A percentile compares a stretch with the other conserved stretches of the same genome.
phyloP scores from a whole-genome alignment of 2,329 filamentous ascomycete species.

The Aureobasidium zeae region DNA sequence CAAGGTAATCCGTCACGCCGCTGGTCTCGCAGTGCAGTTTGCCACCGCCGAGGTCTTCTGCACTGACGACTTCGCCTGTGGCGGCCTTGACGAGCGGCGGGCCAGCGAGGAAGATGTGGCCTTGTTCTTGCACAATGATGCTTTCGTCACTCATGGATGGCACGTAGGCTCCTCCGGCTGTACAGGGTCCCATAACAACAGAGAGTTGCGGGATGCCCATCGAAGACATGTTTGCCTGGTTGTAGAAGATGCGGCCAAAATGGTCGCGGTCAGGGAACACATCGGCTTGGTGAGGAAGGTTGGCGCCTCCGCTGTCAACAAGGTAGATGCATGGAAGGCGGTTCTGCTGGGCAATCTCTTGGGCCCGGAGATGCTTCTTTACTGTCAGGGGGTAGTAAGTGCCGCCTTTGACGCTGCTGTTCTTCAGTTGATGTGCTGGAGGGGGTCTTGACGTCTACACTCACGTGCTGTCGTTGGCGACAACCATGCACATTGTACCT shows the following conservation, averaged over 20 bases:
- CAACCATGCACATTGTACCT: conserved; percentile 84
- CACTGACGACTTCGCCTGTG: conserved; percentile 82
- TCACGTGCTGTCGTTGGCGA: conserved; percentile 83
- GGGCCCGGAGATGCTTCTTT: conserved; percentile 91
- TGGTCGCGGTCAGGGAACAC: conserved; percentile 93
- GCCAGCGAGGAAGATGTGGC: conserved; percentile 94
- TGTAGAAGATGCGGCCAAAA: conserved; percentile 96
- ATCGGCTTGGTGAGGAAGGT: conserved; percentile 87
- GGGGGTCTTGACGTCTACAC: conserved; percentile 5
- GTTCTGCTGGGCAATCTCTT: conserved; percentile 85
- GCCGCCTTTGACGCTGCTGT: conserved; percentile 68
- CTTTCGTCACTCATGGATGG: conserved; percentile 96
- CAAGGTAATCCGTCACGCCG: conserved; percentile 90
- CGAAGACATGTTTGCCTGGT: conserved; percentile 88
- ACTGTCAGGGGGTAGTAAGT: conserved; percentile 97
- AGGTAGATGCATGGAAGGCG: conserved; percentile 81
- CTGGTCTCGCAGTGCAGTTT: conserved; percentile 83
- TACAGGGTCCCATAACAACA: conserved; percentile 96
- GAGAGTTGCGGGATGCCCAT: conserved; percentile 85
- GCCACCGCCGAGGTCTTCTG: conserved; percentile 85
- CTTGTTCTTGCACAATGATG: conserved; percentile 91
- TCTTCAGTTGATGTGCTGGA: not conserved
- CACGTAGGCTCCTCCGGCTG: conserved; percentile 89
- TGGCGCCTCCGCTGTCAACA: conserved; percentile 90
- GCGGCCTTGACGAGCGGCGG: conserved; percentile 92